Evolutionary conservation across 2,329 filamentous ascomycete species (phyloP), one percentile per base, ranked within the genome.

Genomic region (Colletotrichum endophyticum): DNA sequence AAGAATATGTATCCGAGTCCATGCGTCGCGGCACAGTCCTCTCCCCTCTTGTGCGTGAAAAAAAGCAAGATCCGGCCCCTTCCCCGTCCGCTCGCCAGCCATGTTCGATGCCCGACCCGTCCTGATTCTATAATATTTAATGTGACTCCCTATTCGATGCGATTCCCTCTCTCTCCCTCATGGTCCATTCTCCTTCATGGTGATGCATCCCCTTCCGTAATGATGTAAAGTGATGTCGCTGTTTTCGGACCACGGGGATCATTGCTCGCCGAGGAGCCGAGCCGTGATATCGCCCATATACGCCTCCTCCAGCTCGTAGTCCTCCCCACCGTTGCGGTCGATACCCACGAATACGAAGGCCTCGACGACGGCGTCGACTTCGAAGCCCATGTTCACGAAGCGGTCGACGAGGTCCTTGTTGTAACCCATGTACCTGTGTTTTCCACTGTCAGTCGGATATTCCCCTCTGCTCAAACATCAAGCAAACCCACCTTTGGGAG

Each of bases 261-360:
- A 93, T 82, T 92, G 90, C 85, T 98, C 96, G 49, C 95, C 95
- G 39, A 98, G 92, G 8, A 99, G 90, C 74, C 94, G 90, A 22
- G 95, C 95, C 0, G 95, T 98, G 78, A 99, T 94, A 80, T 98
- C 96, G 5, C 95, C 95, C 91, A 98, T 95, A 80, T 96, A 96
- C 2, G 94, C 95, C 81, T 97, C 95, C 82, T 98, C 95, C n/a
- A 98, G 87, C 80, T 95, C 93, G 83, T 98, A 97, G 82, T 97
- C 94, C 79, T 93, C 88, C 0, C 96, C 96, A 30, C 90, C 91
- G 79, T 94, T 95, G 22, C 91, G 91, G 78, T 96, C 95, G 79
- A 98, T 96, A 8, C 95, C 94, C 9, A 97, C 93, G 77, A 91
- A 94, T 69, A 94, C 90, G 81, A 98, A 98, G 1, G 95, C 95